Percentiles rank a stretch among this genome's conserved stretches.
Conservation (phyloP, 2,329 filamentous ascomycete species). For the Epichloe festucae region DNA sequence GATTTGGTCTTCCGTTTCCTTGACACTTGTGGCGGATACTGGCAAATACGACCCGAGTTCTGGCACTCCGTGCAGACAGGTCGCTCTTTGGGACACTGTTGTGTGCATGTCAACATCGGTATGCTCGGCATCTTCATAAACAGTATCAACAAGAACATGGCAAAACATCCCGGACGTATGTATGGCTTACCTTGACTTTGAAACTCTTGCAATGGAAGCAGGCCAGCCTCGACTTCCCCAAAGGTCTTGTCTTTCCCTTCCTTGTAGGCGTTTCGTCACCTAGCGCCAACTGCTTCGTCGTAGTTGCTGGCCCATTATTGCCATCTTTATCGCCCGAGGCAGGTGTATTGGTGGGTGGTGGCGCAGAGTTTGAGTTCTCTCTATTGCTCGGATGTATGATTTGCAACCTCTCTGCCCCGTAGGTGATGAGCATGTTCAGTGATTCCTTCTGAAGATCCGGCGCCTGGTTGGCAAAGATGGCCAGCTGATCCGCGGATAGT, state of each 20-base stretch:
- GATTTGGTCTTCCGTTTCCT: constrained; percentile 14
- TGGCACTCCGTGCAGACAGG: constrained; percentile 28
- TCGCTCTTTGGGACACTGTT: constrained; percentile 27
- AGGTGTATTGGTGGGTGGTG: constrained; percentile 12
- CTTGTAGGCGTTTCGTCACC: constrained; percentile 5
- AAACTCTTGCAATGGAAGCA: constrained; percentile 23
- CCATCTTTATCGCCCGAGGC: constrained; percentile 9
- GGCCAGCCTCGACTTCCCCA: constrained; percentile 19
- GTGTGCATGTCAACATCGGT: constrained; percentile 8
- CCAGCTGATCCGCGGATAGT: constrained; percentile 42
- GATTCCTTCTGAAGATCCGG: constrained; percentile 42
- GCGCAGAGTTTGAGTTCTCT: constrained; percentile 16
- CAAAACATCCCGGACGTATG: too few species aligned
- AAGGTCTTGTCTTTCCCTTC: constrained; percentile 11
- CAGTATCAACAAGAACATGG: not conserved
- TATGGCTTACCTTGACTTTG: constrained; percentile 25
- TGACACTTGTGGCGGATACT: constrained; percentile 24
- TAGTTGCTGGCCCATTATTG: constrained; percentile 13
- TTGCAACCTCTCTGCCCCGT: constrained; percentile 42
- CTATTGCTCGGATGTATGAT: constrained; percentile 40
- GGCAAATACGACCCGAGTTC: constrained; percentile 19
- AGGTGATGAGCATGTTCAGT: constrained; percentile 41
- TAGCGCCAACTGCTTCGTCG: constrained; percentile 19
- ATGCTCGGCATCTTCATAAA: not conserved
- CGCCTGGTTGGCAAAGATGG: constrained; percentile 47